Evolutionary conservation across 441 rosid species (phyloP), one percentile per base, ranked within the genome.

Genomic region (Manihot esculenta): DNA sequence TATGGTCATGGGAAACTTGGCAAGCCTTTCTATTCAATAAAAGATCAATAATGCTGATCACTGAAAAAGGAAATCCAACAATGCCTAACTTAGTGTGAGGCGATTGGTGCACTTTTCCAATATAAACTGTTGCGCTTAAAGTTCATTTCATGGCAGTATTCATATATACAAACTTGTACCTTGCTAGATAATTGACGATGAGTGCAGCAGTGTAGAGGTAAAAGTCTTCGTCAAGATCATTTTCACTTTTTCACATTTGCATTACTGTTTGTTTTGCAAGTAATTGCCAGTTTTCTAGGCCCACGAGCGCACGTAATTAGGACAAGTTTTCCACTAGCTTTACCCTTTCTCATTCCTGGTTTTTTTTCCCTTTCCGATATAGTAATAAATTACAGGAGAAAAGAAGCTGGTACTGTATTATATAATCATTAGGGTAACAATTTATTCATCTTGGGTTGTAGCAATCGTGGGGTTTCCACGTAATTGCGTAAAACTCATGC

Each of bases 201-300:
- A 51, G 24, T 51, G 8, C 20, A 38, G 42, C 17, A 69, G 7
- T 12, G 35, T 30, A 27, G 44, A 51, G 27, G 62, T 21, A 49
- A 61, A 57, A 10, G 21, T 41, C 18, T 21, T 35, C 45, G 74
- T 74, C 78, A 70, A 77, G 64, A 70, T n/a, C n/a, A n/a, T 48
- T 71, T 77, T 71, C 79, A 70, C 75, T 64, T 35, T n/a, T 35
- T 49, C 7, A 7, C 54, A 17, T 48, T 0, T 50, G 33, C 14
- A 26, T 47, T 49, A 65, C 50, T 24, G 75, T 64, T 66, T 15
- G 27, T 61, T 55, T 70, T 66, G 61, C 58, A 35, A 18, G 23
- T 49, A n/a, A n/a, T 27, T 48, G 56, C 60, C 44, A 17, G 64
- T 53, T 23, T 44, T 64, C 7, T 5, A 24, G 45, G 27, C 44